Base-by-base conservation (phyloP, 176 grass and related monocot species). In the Tuctoria greenei region DNA sequence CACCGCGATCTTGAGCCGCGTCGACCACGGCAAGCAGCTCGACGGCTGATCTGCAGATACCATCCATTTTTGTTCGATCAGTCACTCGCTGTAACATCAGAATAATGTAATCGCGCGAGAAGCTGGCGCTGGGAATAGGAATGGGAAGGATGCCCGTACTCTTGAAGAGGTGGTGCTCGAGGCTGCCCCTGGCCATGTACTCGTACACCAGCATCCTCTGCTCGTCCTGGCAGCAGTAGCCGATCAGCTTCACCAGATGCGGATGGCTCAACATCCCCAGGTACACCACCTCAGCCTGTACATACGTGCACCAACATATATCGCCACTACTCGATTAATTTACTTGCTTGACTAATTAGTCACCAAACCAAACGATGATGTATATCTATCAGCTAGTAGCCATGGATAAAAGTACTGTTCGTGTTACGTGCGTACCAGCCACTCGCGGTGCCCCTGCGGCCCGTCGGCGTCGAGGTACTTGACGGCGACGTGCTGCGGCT, bases 191-290 rank as follows among this genome's bases (percentile, higher is more conserved):
- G 12, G 84, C 81, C 71, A 97, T 86, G 79, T 81, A 97, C 83
- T 97, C 91, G 85, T 93, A 97, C 4, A 97, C 94, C 5, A 97
- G 81, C 91, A 97, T 91, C 78, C 94, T 44, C 62, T 97, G 91
- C 37, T 91, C 80, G 60, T 97, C 94, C 37, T 93, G 83, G 65
- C 80, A 91, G 72, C 81, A 93, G 74, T 93, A 97, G 0, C 91
- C 94, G 43, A 93, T 61, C 25, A 97, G 85, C 85, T 88, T 97
- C 31, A 97, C 91, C 10, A 97, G 85, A 83, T 97, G 72, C 18
- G 83, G 88, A 71, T 97, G 88, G 47, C 66, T 77, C 70, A 93
- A 18, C 87, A 89, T 92, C 72, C 94, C 94, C 49, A 97, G 88
- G 71, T 88, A 91, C 31, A 97, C 83, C 51, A 93, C 90, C 82